Evolutionary conservation across 2,329 filamentous ascomycete genomes (phyloP).

Genomic region (Aspergillus felis): DNA sequence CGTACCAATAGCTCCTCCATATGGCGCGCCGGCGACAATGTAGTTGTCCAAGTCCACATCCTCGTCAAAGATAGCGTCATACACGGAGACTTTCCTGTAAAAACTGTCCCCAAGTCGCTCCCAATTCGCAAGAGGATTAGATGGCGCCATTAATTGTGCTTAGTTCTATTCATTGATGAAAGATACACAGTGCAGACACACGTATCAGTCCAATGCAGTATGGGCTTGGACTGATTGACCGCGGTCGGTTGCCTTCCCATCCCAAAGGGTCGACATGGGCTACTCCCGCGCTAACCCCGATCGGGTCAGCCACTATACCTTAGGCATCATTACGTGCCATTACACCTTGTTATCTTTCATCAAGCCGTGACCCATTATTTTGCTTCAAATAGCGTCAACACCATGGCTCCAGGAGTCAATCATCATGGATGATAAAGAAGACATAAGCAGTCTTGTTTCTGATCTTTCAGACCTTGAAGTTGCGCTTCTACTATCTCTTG

Average conservation of each 20-base stretch:
- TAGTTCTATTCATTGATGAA: not conserved
- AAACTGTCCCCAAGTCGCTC: constrained; percentile 88
- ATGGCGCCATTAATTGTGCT: constrained; percentile 38
- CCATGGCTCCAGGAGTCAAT: not conserved
- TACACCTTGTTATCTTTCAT: not conserved
- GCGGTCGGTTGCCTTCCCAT: not conserved
- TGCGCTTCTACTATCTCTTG: constrained; percentile 74
- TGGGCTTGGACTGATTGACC: not conserved
- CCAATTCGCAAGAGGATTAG: constrained; percentile 81
- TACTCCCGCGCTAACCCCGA: not conserved
- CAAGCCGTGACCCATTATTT: not conserved
- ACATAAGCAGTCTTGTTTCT: constrained; percentile 66
- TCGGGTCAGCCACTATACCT: not conserved
- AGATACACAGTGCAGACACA: not conserved
- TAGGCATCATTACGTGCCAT: not conserved
- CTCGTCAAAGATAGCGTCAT: constrained; percentile 87
- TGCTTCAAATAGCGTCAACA: constrained; percentile 1
- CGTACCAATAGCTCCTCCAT: constrained; percentile 88
- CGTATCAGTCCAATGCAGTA: not conserved
- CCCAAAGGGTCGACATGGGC: not conserved
- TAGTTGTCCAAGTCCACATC: constrained; percentile 95
- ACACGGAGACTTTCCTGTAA: constrained; percentile 92
- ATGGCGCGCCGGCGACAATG: constrained; percentile 84
- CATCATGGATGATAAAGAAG: constrained; percentile 19
- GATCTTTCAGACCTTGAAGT: constrained; percentile 83